phyloP scores from a whole-genome alignment of 257 asterid species.

The Solanum chiquidenum region DNA sequence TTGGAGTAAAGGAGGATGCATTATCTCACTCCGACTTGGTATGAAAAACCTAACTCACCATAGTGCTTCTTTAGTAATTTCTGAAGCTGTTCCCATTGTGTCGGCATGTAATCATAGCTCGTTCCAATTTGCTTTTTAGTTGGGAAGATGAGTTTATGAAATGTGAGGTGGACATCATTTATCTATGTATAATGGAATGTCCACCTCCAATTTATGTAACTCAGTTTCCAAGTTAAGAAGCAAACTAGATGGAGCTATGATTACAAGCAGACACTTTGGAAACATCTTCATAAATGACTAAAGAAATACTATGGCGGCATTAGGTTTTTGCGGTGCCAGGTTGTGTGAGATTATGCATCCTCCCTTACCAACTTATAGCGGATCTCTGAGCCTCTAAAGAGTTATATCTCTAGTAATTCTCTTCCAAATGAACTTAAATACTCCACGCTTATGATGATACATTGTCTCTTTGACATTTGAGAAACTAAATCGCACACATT shows the following conservation, averaged over 20 bases:
- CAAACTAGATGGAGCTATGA: not conserved
- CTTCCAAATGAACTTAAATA: too few relatives aligned
- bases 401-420: too few relatives aligned
- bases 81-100: too few relatives aligned
- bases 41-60: not conserved
- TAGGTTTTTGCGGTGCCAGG: not conserved
- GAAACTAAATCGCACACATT: too few relatives aligned
- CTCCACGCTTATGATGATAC: too few relatives aligned
- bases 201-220: not conserved
- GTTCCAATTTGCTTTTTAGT: not conserved
- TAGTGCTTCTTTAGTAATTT: too few relatives aligned
- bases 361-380: too few relatives aligned
- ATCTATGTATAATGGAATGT: too few relatives aligned
- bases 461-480: too few relatives aligned
- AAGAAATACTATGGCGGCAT: not conserved
- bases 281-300: not conserved
- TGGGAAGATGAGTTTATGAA: too few relatives aligned
- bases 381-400: too few relatives aligned
- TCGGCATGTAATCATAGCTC: not conserved
- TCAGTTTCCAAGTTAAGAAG: not conserved
- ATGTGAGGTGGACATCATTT: too few relatives aligned
- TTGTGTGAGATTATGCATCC: not conserved
- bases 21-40: not conserved
- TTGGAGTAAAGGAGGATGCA: not conserved
- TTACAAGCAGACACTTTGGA: not conserved